Evolutionary conservation across 306 rosid species (phyloP), one percentile per base, ranked within the genome.

Genomic region (Alnus glutinosa): DNA sequence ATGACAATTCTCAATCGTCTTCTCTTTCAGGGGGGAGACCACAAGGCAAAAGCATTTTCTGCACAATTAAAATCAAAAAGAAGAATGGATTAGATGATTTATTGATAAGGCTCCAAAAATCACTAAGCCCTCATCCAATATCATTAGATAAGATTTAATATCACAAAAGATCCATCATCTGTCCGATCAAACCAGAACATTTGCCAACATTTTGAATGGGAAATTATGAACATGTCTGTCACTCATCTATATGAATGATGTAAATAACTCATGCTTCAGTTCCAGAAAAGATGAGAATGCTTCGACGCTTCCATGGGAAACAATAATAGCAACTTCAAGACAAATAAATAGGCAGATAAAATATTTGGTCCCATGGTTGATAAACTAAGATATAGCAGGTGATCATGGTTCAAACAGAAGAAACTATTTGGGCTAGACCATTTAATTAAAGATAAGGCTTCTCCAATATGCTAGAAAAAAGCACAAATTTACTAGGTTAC

Each of bases 31-130:
- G 97, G 68, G 97, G 97, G 68, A 93, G 88, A 68, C 98, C 97
- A 46, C 98, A 94, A 46, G 98, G 98, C 85, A 94, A 79, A 44
- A 94, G 97, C 98, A 94, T 94, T 88, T 91, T 94, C 98, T 92
- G 89, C 85, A 61, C 36, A 79, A 19, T 0, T 66, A 70, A 46
- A 18, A 49, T 28, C 16, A 8, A 36, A 49, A 51, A 70, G 37
- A 23, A 0, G 28, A 36, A 68, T 47, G 64, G 50, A 70, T 9
- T 12, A 75, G 15, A 15, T 19, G 59, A 71, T 49, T 28, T 12
- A 23, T 7, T 46, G 64, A 64, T 30, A 76, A 23, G 51, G 30
- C 49, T 67, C 12, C 9, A 18, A 18, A 67, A 42, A 34, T 8
- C 72, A 67, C 50, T 67, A 9, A n/a, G 14, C 15, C 72, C 42